Base-by-base conservation (phyloP, 495 filamentous ascomycete genomes). In the Aspergillus nidulans region DNA sequence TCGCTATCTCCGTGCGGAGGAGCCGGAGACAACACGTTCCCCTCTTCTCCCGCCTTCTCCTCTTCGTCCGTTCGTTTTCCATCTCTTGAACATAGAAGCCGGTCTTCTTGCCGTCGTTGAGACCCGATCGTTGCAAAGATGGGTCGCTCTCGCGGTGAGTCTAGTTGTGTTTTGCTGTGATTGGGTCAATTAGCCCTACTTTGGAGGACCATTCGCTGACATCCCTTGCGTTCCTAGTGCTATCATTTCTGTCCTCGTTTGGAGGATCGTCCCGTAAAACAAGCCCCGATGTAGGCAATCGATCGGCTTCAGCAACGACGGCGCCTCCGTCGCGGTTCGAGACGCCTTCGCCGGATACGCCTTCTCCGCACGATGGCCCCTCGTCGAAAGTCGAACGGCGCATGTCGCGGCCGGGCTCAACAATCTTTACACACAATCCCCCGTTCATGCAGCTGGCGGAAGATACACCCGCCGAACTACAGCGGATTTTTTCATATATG, bases 401-500 rank as follows among this genome's bases (percentile, higher is more conserved):
- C 71, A 43, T 67, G 68, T 81, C 52, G 18, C 74, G 85, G 39
- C 84, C 84, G 9, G 75, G 75, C 34, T 87, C 84, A 13, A 83
- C 85, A 72, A 66, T 81, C 16, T 89, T 96, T 62, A 84, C 89
- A 36, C 92, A 92, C 66, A 88, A 94, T 57, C 95, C 92, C 58
- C 91, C 89, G 55, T 68, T 89, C 59, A 88, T 96, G 83, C 86
- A 95, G 57, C 81, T 95, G 46, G 83, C 81, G 57, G 77, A 84
- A 48, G 90, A 96, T 62, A 97, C 91, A 8, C 82, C 90, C 28
- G 89, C 95, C 5, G 94, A 98, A 74, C 78, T 98, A 30, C 88
- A 90, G 69, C 94, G 90, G 21, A 94, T 97, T 60, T 97, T 97
- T 70, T 88, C 82, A 49, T 92, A 89, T 63, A 81, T 98, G 46